Conservation (phyloP, 2,329 filamentous ascomycete genomes). For the Arthrinium phaeospermum region DNA sequence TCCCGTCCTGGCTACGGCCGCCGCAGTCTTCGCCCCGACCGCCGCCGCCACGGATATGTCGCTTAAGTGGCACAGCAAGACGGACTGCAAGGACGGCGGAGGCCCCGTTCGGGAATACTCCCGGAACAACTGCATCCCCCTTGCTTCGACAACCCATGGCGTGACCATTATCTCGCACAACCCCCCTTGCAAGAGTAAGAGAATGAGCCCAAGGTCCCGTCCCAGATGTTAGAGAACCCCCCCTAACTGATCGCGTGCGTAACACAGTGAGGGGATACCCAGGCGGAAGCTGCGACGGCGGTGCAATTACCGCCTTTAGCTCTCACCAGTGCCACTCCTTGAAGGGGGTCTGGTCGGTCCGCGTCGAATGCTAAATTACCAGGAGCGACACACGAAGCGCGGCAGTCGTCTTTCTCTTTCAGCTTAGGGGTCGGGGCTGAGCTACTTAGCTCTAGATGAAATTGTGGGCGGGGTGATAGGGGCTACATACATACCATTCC, state of each 20-base stretch:
- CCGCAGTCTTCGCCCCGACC: background rate
- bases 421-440: no score
- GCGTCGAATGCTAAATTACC: background rate
- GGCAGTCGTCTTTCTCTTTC: no score
- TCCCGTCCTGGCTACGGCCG: background rate
- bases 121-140: background rate
- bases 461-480: no score
- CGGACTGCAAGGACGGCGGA: background rate
- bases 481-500: no score
- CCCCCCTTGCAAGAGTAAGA: background rate
- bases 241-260: no score
- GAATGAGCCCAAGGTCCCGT: background rate
- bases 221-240: no score
- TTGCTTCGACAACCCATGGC: background rate
- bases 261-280: background rate
- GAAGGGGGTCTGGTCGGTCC: background rate
- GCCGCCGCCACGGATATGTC: background rate
- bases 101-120: background rate
- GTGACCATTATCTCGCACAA: background rate
- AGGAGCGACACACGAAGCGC: no score
- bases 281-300: background rate
- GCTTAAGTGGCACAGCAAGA: background rate
- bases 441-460: no score
- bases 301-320: background rate
- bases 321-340: conserved; percentile 11